Evolutionary conservation across 331 rosid genomes (phyloP), one percentile per base, ranked within the genome.

Genomic region (Saraca asoca): DNA sequence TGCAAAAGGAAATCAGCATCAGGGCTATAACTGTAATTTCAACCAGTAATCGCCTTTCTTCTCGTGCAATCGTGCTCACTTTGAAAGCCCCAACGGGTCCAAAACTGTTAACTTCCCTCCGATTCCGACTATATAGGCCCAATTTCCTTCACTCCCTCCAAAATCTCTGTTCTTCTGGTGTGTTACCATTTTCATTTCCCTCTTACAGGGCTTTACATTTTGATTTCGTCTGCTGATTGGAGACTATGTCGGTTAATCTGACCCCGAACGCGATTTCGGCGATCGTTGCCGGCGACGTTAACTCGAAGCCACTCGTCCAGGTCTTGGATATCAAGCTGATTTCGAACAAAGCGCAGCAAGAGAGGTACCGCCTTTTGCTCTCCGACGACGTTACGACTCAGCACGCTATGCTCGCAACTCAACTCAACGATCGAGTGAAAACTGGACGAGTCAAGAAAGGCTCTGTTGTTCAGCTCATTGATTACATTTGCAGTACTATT

Each of bases 291-390:
- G 99, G 99, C 59, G 96, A 90, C 69, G 69, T 83, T 46, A 77
- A 94, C 82, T 64, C 85, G 53, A 94, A 85, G 85, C 99, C 96
- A 4, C 74, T 94, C 51, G 80, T 94, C 24, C 99, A 94, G 88
- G 83, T 94, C 56, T 37, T 82, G 35, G 97, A 90, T 29, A 73
- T 88, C 57, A 59, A 81, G 72, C 69, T 77, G 69, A 42, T 88
- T 67, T 74, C 84, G 6, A 70, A 58, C 13, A 16, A 53, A 16
- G 45, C 84, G 39, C 82, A 72, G 61, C 86, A 86, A 78, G 92
- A 90, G 79, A 72, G 96, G 67, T 90, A 86, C 81, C 87, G 96
- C 9, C 55, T 94, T 58, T 24, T 86, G 31, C 35, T 94, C 49
- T 94, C 99, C 75, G 97, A 94, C 61, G 73, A 85, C 71, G 85